Conservation (phyloP, 2,329 filamentous ascomycete genomes). For the Colletotrichum sp. region DNA sequence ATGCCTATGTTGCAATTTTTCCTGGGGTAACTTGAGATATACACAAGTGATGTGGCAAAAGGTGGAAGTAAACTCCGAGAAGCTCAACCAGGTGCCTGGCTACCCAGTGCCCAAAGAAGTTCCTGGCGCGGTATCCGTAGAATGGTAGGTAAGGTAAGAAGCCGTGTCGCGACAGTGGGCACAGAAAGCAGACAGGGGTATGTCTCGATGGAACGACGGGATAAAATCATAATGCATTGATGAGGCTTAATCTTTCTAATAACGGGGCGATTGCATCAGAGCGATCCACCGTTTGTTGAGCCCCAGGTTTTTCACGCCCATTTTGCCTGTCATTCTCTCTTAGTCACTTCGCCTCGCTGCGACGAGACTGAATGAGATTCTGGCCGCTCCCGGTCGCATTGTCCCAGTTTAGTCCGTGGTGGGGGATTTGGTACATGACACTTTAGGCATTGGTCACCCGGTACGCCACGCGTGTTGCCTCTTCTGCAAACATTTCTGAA, state of each 20-base stretch:
- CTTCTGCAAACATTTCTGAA: not conserved
- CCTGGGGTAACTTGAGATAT: not conserved
- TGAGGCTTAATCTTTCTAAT: not conserved
- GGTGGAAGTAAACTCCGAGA: not conserved
- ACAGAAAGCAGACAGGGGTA: not conserved
- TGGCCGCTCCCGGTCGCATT: not conserved
- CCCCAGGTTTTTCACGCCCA: not conserved
- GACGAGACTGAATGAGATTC: not conserved
- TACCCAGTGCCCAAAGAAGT: not conserved
- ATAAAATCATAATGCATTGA: not conserved
- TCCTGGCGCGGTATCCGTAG: not conserved
- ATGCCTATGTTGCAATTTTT: not conserved
- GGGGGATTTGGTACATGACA: not conserved
- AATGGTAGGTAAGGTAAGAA: too few species aligned
- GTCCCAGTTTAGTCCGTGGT: not conserved
- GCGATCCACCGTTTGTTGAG: conserved; percentile 17
- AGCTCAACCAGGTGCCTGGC: not conserved
- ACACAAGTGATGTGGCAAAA: not conserved
- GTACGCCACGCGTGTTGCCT: not conserved
- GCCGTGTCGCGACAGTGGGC: not conserved
- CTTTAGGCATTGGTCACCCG: not conserved
- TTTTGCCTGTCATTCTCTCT: not conserved
- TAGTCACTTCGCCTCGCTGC: not conserved
- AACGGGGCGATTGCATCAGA: conserved; percentile 2
- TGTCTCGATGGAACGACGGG: not conserved